Evolutionary conservation across 2,329 filamentous ascomycete genomes (phyloP), one percentile per base, ranked within the genome.

Genomic region (Sarocladium kiliense): DNA sequence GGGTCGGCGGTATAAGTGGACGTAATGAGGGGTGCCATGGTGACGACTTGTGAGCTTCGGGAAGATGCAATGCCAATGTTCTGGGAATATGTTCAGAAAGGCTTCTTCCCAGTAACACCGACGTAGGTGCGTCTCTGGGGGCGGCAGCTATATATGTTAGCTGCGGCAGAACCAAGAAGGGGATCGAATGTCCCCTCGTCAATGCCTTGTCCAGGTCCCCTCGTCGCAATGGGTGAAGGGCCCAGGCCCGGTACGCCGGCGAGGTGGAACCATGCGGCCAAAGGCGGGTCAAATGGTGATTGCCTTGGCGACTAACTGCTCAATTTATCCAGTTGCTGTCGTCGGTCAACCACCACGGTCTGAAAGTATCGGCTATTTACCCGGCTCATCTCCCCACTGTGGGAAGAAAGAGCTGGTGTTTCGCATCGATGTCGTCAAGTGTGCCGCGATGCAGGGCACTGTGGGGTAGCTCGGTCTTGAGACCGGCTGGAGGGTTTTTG

Each of bases 1-100:
- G 88, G 88, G 70, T 92, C 88, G 19, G 88, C 88, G 12, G 87
- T 91, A 77, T 87, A 92, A 65, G 90, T 74, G 70, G 88, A 80
- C n/a, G 78, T 85, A 64, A 91, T 86, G 58, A 91, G 78, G 45
- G 87, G 86, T 39, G 73, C 65, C 76, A 78, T 63, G 26, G 4
- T 58, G 45, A 26, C 25, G 23, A 37, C 32, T 26, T 39, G 45
- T 49, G n/a, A 9, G 16, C 18, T 11, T n/a, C 41, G 26, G 16
- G 18, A 21, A 36, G 25, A 27, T 19, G 3, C 27, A n/a, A 25
- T 9, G 12, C 16, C n/a, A n/a, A 25, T 4, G 21, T 11, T 11
- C n/a, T 45, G 50, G n/a, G 39, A 37, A n/a, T 9, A 36, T 21
- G 27, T 21, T 6, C 23, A 36, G 14, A 10, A n/a, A 27, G n/a